Base-by-base conservation (phyloP, 148 eudicot genomes). In the Silene conica region DNA sequence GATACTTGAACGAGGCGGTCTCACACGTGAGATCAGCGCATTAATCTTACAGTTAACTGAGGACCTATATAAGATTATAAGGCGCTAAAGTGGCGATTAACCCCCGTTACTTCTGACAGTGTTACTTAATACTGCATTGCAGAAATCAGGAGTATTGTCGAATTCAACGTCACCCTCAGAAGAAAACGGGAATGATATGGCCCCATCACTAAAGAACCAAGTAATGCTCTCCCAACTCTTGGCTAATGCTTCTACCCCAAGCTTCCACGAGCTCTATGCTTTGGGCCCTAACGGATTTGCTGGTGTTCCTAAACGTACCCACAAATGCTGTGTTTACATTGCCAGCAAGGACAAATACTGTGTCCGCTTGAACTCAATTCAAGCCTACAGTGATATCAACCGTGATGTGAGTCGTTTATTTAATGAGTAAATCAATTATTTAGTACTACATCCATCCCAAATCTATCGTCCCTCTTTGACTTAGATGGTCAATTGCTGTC, bases 241-340 rank as follows among this genome's bases (percentile, higher is more conserved):
- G 84, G 85, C 93, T 15, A 95, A 95, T 83, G 90, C 98, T 73
- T 92, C 96, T 63, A 85, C 88, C 45, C 97, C 86, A 69, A 92
- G 96, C 81, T 95, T 95, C 80, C 97, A 90, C 79, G 96, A 92
- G 76, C 84, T 79, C 75, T 87, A 74, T 83, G 87, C 88, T n/a
- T 58, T 84, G 76, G 90, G 89, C 76, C 87, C 84, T n/a, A 78
- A 84, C 77, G 92, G 89, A 48, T 81, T 82, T 77, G 80, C 86
- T 11, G 81, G 80, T n/a, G 70, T 66, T 76, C 79, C 84, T 12
- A 90, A 79, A 71, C 87, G 82, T 83, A 87, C 92, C 56, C 98
- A 95, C 74, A 95, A 92, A 83, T 95, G 98, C 74, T 92, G 98
- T 80, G 93, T 88, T 79, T 92, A 95, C 81, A 87, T 95, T 71